Evolutionary conservation across 108 stramenopile species (phyloP).

Genomic region (Cyclotella choctawhatcheeana): DNA sequence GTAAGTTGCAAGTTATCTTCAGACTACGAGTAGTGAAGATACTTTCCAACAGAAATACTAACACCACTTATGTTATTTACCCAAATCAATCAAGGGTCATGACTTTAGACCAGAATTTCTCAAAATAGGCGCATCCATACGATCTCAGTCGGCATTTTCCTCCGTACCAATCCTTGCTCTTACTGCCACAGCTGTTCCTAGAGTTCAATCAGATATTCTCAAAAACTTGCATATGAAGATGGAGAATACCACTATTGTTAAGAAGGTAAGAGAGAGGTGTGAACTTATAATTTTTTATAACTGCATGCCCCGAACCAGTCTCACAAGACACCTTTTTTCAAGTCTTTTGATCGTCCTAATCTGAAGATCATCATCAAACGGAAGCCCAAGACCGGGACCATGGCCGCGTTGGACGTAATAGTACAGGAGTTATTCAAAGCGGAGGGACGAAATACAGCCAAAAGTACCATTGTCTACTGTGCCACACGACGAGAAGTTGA

Average conservation of each 20-base stretch:
- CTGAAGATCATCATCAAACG: slow-evolving; percentile 71
- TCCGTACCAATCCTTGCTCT: slow-evolving; percentile 85
- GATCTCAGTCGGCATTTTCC: slow-evolving; percentile 45
- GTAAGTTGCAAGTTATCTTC: neutral
- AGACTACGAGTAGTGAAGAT: neutral
- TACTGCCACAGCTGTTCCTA: slow-evolving; percentile 94
- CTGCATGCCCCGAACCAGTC: neutral
- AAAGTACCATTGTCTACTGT: slow-evolving; percentile 83
- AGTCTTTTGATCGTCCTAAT: slow-evolving; percentile 92
- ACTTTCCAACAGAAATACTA: too few relatives aligned
- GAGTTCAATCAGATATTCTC: slow-evolving; percentile 77
- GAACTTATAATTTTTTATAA: neutral
- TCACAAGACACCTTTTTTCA: neutral
- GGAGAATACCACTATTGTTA: slow-evolving; percentile 51
- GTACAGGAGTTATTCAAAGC: slow-evolving; percentile 45
- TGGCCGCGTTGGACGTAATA: slow-evolving; percentile 44
- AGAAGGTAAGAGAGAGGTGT: too few relatives aligned
- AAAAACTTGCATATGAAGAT: slow-evolving; percentile 61
- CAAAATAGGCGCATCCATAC: slow-evolving; percentile 61
- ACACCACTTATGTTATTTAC: too few relatives aligned
- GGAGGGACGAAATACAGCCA: slow-evolving; percentile 24
- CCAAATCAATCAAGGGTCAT: slow-evolving; percentile 17
- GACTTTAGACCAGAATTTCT: slow-evolving; percentile 92
- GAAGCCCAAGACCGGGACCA: slow-evolving; percentile 59
- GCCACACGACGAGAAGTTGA: slow-evolving; percentile 66